Evolutionary conservation across 1,139 yeast species (phyloP).

Genomic region (Blastobotrys raffinosifermentans): DNA sequence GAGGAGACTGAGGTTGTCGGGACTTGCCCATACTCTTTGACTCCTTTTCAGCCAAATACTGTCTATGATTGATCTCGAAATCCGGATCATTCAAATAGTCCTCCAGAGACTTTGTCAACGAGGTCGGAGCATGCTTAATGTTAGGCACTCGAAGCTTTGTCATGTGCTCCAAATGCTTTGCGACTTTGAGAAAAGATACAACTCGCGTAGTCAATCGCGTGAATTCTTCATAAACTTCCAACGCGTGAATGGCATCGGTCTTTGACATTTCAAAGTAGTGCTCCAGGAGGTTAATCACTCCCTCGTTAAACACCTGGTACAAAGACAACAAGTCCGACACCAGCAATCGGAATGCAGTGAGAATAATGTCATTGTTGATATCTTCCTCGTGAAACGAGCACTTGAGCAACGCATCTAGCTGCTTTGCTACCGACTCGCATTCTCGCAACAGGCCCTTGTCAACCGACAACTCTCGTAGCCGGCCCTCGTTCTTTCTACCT

Average conservation of each 20-base stretch:
- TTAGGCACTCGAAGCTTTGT: conserved; percentile 92
- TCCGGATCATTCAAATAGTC: conserved; percentile 86
- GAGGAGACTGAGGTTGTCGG: conserved; percentile 8
- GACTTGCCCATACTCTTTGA: conserved; percentile 23
- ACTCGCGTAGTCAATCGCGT: conserved; percentile 85
- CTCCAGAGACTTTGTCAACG: conserved; percentile 76
- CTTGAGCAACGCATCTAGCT: conserved; percentile 66
- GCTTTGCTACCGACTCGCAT: conserved; percentile 76
- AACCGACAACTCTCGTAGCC: conserved; percentile 56
- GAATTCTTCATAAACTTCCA: conserved; percentile 75
- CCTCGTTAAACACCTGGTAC: conserved; percentile 89
- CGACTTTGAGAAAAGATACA: conserved; percentile 78
- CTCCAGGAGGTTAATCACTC: conserved; percentile 85
- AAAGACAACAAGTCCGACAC: conserved; percentile 80
- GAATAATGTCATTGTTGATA: conserved; percentile 71
- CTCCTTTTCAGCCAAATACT: conserved; percentile 63
- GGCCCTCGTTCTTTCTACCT: conserved; percentile 47
- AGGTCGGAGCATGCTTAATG: conserved; percentile 95
- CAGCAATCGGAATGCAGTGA: conserved; percentile 78
- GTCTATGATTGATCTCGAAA: conserved; percentile 72
- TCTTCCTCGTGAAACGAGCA: conserved; percentile 70
- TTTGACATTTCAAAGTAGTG: conserved; percentile 91
- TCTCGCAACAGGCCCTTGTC: conserved; percentile 84
- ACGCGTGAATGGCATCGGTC: conserved; percentile 79
- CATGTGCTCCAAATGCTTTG: conserved; percentile 79